These are phyloP conservation scores for Tylopilus sp. DNA, from an alignment of 1,284 basidiomycete species.

Conservation along the genomic window DNA sequence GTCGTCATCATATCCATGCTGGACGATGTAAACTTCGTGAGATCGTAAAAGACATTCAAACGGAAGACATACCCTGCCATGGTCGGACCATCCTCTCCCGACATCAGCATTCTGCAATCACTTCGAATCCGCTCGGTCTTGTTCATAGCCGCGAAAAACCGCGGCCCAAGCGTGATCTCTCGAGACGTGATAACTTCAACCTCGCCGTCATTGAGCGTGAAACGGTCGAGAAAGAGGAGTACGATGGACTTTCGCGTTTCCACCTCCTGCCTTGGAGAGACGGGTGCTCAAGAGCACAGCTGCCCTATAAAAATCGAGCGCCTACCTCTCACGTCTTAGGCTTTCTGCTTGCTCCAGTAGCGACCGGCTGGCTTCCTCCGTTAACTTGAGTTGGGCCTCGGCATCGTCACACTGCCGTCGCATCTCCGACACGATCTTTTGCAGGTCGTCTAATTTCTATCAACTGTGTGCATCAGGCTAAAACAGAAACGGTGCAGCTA, in stretches of 20 bases:
- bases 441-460: constrained; percentile 27
- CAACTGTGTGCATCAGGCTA: background rate
- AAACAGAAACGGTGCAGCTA: background rate
- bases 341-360: constrained; percentile 86
- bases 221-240: constrained; percentile 73
- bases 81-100: constrained; percentile 78
- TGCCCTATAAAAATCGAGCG: background rate
- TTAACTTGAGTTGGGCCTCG: constrained; percentile 69
- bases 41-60: background rate
- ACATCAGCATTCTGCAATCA: constrained; percentile 83
- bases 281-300: background rate
- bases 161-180: constrained; percentile 67
- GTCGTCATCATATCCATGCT: constrained; percentile 86
- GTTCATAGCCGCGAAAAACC: constrained; percentile 84
- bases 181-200: constrained; percentile 69
- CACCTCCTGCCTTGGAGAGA: constrained; percentile 52
- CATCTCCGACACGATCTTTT: constrained; percentile 22
- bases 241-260: constrained; percentile 72
- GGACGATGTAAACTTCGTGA: constrained; percentile 4
- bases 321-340: constrained; percentile 74
- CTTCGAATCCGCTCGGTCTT: constrained; percentile 77
- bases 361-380: constrained; percentile 74
- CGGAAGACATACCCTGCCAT: constrained; percentile 61
- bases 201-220: constrained; percentile 78
- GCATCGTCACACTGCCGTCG: constrained; percentile 33